Conservation (phyloP, 495 filamentous ascomycete species). For the Podospora tetraspora region DNA sequence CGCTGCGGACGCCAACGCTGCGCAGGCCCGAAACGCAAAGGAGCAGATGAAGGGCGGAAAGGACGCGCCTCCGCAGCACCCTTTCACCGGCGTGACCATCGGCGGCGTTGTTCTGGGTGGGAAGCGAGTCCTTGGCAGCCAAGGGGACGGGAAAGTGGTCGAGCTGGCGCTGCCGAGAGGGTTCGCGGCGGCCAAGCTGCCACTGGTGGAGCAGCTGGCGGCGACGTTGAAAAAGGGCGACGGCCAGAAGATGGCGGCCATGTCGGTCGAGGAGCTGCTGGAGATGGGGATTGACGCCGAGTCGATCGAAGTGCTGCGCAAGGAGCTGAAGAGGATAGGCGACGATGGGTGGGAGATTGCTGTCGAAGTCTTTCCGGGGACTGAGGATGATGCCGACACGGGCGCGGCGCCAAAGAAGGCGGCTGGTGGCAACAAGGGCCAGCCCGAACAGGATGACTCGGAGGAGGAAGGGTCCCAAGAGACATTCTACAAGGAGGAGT, state of each 20-base stretch:
- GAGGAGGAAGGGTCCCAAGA: conserved; percentile 41
- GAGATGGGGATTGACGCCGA: conserved; percentile 65
- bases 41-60: conserved; percentile 16
- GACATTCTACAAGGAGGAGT: conserved; percentile 44
- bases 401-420: conserved; percentile 36
- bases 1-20: conserved; percentile 30
- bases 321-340: conserved; percentile 49
- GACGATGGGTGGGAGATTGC: conserved; percentile 53
- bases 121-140: conserved; percentile 42
- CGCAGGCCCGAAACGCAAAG: conserved; percentile 23
- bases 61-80: conserved; percentile 18
- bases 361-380: conserved; percentile 40
- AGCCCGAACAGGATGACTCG: conserved; percentile 6
- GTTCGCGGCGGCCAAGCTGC: conserved; percentile 20
- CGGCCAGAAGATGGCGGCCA: conserved; percentile 49
- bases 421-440: conserved; percentile 14
- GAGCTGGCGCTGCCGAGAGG: conserved; percentile 35
- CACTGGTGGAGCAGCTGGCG: conserved; percentile 32
- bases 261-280: conserved; percentile 58
- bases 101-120: conserved; percentile 52
- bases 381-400: conserved; percentile 43
- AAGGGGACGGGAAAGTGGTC: conserved; percentile 35
- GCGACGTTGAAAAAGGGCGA: conserved; percentile 42
- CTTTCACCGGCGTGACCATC: conserved; percentile 33
- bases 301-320: conserved; percentile 57